Evolutionary conservation across 352 stramenopile species (phyloP).

Genomic region (Phytophthora kernoviae): DNA sequence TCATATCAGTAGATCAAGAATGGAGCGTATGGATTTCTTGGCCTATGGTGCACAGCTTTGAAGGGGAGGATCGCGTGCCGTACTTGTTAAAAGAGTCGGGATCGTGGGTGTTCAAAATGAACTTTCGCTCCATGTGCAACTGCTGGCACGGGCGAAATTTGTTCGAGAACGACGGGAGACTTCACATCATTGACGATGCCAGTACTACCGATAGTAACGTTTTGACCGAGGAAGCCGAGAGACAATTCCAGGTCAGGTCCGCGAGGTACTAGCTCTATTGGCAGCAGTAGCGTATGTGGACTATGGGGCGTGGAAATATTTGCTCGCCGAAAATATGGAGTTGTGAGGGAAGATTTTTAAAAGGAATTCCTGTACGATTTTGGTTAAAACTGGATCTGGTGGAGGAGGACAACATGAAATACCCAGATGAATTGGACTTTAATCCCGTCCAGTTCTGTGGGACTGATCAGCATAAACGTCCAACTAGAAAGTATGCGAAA

Average conservation of each 20-base stretch:
- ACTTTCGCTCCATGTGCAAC: no score
- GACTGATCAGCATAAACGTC: background rate
- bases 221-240: background rate
- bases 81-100: no score
- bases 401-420: background rate
- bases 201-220: conserved; percentile 2
- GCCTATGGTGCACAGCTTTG: no score
- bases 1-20: no score
- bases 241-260: conserved; percentile 1
- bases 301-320: conserved; percentile 25
- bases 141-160: no score
- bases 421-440: background rate
- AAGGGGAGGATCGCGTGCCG: no score
- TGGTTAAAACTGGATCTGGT: conserved; percentile 9
- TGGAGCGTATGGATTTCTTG: no score
- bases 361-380: conserved; percentile 20
- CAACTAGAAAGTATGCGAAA: conserved; percentile 2
- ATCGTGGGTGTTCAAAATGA: no score
- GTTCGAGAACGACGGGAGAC: no score
- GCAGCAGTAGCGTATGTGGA: conserved; percentile 27
- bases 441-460: conserved; percentile 12
- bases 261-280: conserved; percentile 37
- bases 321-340: conserved; percentile 29
- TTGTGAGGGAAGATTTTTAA: conserved; percentile 16
- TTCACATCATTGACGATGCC: conserved; percentile 9